A percentile compares a stretch with the other conserved stretches of the same genome.
phyloP scores from a whole-genome alignment of 2,329 filamentous ascomycete genomes.

The Cordyceps pruinosa region DNA sequence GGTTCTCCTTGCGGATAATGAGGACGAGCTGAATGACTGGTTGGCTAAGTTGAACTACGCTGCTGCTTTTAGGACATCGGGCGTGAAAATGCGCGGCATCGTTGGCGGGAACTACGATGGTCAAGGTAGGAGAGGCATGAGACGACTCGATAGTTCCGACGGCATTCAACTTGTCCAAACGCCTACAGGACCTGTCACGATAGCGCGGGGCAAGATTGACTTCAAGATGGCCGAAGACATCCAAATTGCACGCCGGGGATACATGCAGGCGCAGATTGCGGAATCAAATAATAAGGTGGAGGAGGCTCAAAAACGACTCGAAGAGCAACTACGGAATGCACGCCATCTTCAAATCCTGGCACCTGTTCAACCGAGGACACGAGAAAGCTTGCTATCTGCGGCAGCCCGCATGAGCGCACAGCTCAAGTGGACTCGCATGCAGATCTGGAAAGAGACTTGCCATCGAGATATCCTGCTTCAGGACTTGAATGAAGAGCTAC shows the following conservation, averaged over 20 bases:
- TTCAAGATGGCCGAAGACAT: conserved; percentile 82
- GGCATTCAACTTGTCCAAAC: conserved; percentile 57
- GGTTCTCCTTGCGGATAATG: conserved; percentile 81
- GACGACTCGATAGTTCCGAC: conserved; percentile 61
- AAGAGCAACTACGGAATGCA: conserved; percentile 78
- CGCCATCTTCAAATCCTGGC: conserved; percentile 83
- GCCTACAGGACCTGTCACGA: conserved; percentile 64
- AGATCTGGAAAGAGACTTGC: conserved; percentile 87
- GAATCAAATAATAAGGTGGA: conserved; percentile 77
- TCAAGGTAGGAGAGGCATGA: conserved; percentile 64
- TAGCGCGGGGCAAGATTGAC: conserved; percentile 67
- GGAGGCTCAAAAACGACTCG: conserved; percentile 67
- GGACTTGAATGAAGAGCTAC: conserved; percentile 73
- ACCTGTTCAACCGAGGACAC: conserved; percentile 82
- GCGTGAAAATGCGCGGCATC: conserved; percentile 83
- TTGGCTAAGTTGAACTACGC: conserved; percentile 93
- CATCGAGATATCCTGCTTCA: conserved; percentile 81
- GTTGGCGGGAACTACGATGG: conserved; percentile 80
- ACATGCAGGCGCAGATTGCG: conserved; percentile 76
- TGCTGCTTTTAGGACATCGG: conserved; percentile 85
- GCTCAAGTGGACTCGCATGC: conserved; percentile 87
- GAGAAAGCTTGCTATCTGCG: conserved; percentile 78
- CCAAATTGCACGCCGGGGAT: conserved; percentile 68
- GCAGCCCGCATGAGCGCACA: conserved; percentile 81
- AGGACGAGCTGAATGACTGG: conserved; percentile 94